Base-by-base conservation (phyloP, 2,329 filamentous ascomycete genomes). In the Corniculantispora saksenae region DNA sequence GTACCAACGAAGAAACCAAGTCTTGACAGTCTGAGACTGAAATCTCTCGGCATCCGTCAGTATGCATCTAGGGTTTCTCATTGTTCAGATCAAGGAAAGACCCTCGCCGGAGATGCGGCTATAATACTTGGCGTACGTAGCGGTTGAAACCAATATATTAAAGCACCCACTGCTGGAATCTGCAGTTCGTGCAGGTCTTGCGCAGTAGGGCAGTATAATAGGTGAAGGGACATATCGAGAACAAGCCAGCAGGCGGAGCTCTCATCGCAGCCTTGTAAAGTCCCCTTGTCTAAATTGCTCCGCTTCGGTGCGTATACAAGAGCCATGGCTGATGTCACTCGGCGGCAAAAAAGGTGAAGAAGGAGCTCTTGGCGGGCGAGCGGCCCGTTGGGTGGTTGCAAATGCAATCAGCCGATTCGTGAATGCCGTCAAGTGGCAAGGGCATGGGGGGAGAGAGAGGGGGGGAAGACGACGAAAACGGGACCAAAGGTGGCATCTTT, bases 251-350 rank as follows among this genome's bases (percentile, higher is more conserved):
- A 12, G 23, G 47, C 19, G 17, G 47, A 50, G 47, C 17, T 21
- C 9, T 21, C 9, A 12, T 21, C 9, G 47, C n/a, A 27, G n/a
- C 32, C 32, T 32, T 32, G 32, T 10, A 10, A 5, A 32, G 32
- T 10, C 32, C 10, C 10, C 32, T 32, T 5, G 32, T 32, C 32
- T 48, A 40, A 25, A 21, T 10, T 17, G 25, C 58, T 6, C 23
- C 29, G 15, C 25, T n/a, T 27, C 40, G 23, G 25, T 62, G n/a
- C 59, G 23, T 54, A 43, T 45, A 19, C 9, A 32, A 21, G 23
- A 54, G 38, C 48, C 48, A 47, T 63, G 60, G 51, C 60, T 62
- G 51, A 63, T 63, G 61, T 56, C 61, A 63, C 61, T 63, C 29
- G 50, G 61, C 51, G 61, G 61, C 61, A 63, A 63, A 48, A 56